Conservation (phyloP, 2,329 filamentous ascomycete genomes). For the Pseudovirgaria hyperparasitica region DNA sequence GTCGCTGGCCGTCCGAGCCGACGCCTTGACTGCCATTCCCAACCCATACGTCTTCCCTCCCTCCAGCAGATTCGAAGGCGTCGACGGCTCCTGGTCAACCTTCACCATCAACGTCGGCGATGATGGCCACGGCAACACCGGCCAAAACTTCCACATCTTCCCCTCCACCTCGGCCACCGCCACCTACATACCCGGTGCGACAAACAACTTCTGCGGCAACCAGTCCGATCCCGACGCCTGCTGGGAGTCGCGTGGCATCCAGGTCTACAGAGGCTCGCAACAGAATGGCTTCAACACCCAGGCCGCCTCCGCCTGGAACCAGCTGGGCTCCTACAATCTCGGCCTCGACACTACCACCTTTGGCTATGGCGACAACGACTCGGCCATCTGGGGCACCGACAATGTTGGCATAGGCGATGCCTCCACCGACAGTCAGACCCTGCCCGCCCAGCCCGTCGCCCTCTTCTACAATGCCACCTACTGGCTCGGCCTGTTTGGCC, state of each 20-base stretch:
- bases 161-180: constrained; percentile 17
- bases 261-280: constrained; percentile 9
- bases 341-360: constrained; percentile 9
- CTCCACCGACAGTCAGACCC: constrained; percentile 7
- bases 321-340: constrained; percentile 8
- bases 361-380: constrained; percentile 5
- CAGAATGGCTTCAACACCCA: constrained; percentile 10
- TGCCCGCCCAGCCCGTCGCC: constrained; percentile 11
- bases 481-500: constrained; percentile 19
- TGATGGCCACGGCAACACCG: constrained; percentile 9
- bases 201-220: constrained; percentile 16
- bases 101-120: constrained; percentile 28
- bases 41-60: constrained; percentile 10
- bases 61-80: constrained; percentile 20
- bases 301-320: constrained; percentile 9
- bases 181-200: constrained; percentile 13
- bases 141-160: constrained; percentile 23
- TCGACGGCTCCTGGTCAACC: constrained; percentile 29
- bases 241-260: constrained; percentile 15
- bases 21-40: constrained; percentile 6
- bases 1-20: constrained; percentile 11
- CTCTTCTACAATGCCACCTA: constrained; percentile 10
- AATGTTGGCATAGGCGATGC: constrained; percentile 16
- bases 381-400: constrained; percentile 9
- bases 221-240: constrained; percentile 9